Percentiles rank a stretch among this genome's conserved stretches.
Evolutionary conservation across 2,329 filamentous ascomycete genomes (phyloP).

Genomic region (Nemania sp.): DNA sequence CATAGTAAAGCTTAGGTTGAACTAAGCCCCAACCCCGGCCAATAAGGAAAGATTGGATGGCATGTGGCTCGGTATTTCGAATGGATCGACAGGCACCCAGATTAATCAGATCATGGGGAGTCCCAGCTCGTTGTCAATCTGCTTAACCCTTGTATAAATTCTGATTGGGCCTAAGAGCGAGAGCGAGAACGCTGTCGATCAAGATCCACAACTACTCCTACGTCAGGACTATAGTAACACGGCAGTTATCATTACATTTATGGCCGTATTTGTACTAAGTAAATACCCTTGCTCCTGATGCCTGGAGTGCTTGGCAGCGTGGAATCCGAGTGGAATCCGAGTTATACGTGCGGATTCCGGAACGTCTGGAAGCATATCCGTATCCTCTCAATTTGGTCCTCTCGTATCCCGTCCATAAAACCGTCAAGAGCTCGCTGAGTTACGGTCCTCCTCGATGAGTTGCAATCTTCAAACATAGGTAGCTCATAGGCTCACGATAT

Average conservation of each 20-base stretch:
- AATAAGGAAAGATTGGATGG: not conserved
- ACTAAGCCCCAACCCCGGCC: not conserved
- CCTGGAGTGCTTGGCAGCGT: too few relatives aligned
- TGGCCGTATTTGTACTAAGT: too few relatives aligned
- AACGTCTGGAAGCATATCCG: not conserved
- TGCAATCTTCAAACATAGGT: not conserved
- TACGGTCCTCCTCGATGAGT: not conserved
- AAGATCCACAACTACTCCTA: not conserved
- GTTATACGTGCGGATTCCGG: too few relatives aligned
- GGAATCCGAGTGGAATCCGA: too few relatives aligned
- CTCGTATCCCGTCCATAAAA: too few relatives aligned
- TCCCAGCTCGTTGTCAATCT: not conserved
- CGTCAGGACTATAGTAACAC: not conserved
- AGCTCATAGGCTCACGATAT: not conserved
- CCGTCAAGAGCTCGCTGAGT: too few relatives aligned
- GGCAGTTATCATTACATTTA: not conserved
- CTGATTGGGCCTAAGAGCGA: slow-evolving; percentile 1
- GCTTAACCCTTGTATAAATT: not conserved
- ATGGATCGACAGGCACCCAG: not conserved
- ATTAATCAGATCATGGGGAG: not conserved
- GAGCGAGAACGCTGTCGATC: not conserved
- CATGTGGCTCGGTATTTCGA: not conserved
- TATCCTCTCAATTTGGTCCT: not conserved
- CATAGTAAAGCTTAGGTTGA: not conserved
- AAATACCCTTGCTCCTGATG: too few relatives aligned